phyloP scores from a whole-genome alignment of 176 grass and related monocot genomes.

The Cenchrus americanus region DNA sequence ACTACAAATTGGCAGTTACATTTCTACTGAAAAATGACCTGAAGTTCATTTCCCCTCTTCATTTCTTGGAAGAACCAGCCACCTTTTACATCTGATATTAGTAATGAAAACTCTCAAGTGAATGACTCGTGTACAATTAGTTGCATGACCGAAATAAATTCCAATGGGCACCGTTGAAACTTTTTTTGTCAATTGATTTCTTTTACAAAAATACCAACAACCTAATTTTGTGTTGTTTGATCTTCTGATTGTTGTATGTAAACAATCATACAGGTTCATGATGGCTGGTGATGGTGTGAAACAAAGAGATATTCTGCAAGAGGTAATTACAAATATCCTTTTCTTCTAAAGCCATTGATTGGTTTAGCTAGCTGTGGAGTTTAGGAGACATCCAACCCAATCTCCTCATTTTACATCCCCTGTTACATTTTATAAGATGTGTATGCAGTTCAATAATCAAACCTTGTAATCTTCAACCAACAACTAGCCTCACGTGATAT shows the following conservation, averaged over 20 bases:
- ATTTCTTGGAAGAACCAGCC: not conserved
- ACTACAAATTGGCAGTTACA: not conserved
- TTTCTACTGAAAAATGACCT: constrained; percentile 9
- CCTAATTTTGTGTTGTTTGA: constrained; percentile 19
- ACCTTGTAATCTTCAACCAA: not conserved
- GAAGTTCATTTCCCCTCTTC: not conserved
- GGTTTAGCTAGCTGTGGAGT: constrained; percentile 21
- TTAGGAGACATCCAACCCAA: not conserved
- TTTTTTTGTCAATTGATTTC: not conserved
- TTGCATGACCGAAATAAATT: not conserved
- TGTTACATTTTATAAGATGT: not conserved
- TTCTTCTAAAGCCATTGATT: constrained; percentile 6
- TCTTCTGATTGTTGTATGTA: constrained; percentile 11
- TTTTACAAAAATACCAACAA: not conserved
- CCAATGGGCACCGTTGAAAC: not conserved
- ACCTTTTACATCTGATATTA: constrained; percentile 18
- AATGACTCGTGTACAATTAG: not conserved
- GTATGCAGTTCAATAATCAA: not conserved
- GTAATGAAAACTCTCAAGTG: constrained; percentile 10
- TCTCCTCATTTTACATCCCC: not conserved
- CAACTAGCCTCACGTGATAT: not conserved
- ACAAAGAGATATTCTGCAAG: constrained; percentile 63
- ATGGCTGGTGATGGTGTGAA: constrained; percentile 94
- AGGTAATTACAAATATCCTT: constrained; percentile 54
- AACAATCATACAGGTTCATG: constrained; percentile 78